Percentiles rank a stretch among this genome's conserved stretches.
Evolutionary conservation across 2,329 filamentous ascomycete genomes (phyloP).

Genomic region (Fusarium liriodendri): DNA sequence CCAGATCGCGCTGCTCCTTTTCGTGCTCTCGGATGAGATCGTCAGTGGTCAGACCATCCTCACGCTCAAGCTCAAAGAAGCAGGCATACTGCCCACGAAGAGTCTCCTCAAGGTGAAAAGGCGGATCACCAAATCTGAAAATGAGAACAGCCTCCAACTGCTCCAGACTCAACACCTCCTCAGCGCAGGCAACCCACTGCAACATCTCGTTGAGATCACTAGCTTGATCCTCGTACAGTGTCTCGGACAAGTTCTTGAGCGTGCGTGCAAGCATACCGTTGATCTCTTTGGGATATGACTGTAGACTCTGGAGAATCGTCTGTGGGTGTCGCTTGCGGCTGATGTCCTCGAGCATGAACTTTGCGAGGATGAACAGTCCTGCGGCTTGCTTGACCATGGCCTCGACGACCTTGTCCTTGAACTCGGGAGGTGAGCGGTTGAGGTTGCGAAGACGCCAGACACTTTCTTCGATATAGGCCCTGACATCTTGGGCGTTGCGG

Average conservation of each 20-base stretch:
- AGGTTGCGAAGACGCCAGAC: slow-evolving; percentile 54
- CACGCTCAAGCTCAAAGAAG: slow-evolving; percentile 58
- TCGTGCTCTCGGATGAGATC: slow-evolving; percentile 55
- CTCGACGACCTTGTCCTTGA: slow-evolving; percentile 53
- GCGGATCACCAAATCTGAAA: slow-evolving; percentile 55
- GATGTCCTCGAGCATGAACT: slow-evolving; percentile 63
- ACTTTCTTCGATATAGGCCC: slow-evolving; percentile 54
- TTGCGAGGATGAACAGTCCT: slow-evolving; percentile 61
- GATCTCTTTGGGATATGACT: slow-evolving; percentile 57
- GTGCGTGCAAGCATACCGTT: slow-evolving; percentile 57
- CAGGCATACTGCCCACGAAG: slow-evolving; percentile 58
- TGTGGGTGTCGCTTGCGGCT: slow-evolving; percentile 57
- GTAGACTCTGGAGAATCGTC: slow-evolving; percentile 57
- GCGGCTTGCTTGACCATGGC: slow-evolving; percentile 56
- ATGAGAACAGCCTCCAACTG: slow-evolving; percentile 57
- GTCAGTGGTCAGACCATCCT: slow-evolving; percentile 57
- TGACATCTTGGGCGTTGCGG: slow-evolving; percentile 57
- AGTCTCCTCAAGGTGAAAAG: slow-evolving; percentile 55
- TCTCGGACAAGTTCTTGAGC: slow-evolving; percentile 53
- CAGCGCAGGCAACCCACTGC: slow-evolving; percentile 58
- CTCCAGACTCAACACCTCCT: slow-evolving; percentile 56
- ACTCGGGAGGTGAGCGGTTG: slow-evolving; percentile 45
- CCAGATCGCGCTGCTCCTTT: slow-evolving; percentile 39
- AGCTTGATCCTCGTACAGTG: slow-evolving; percentile 52
- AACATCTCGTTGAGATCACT: slow-evolving; percentile 60